phyloP scores from a whole-genome alignment of 2,329 filamentous ascomycete genomes.

The Fusarium tanahbumbuense region DNA sequence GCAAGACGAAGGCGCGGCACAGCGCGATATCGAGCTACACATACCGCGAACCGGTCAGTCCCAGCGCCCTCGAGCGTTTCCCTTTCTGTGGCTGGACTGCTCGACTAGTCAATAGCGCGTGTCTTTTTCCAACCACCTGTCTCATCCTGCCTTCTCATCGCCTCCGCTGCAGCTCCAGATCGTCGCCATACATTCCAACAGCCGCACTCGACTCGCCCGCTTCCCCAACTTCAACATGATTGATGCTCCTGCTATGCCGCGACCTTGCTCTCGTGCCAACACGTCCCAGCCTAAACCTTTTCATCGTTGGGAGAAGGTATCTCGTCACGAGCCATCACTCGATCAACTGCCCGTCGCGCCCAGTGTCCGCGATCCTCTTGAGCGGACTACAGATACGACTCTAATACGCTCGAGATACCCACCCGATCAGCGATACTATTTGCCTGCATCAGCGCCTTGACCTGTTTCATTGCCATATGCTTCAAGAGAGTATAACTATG shows the following conservation, averaged over 20 bases:
- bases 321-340: neutral
- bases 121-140: neutral
- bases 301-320: neutral
- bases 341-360: neutral
- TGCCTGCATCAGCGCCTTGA: rapidly evolving
- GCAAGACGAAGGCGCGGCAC: neutral
- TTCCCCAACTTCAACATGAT: neutral
- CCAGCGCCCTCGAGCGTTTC: neutral
- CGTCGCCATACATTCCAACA: neutral
- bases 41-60: neutral
- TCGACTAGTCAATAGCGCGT: too few relatives aligned
- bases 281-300: rapidly evolving
- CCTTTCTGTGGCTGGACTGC: neutral
- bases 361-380: neutral
- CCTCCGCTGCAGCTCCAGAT: neutral
- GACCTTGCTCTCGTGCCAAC: neutral
- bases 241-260: neutral
- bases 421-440: neutral
- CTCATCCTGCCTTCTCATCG: rapidly evolving
- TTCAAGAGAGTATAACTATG: too few relatives aligned
- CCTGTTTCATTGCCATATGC: rapidly evolving
- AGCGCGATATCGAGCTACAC: neutral
- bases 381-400: neutral
- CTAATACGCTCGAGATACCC: neutral
- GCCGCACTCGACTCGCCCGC: neutral